Evolutionary conservation across 2,329 filamentous ascomycete species (phyloP).

Genomic region (Verruconis gallopava): DNA sequence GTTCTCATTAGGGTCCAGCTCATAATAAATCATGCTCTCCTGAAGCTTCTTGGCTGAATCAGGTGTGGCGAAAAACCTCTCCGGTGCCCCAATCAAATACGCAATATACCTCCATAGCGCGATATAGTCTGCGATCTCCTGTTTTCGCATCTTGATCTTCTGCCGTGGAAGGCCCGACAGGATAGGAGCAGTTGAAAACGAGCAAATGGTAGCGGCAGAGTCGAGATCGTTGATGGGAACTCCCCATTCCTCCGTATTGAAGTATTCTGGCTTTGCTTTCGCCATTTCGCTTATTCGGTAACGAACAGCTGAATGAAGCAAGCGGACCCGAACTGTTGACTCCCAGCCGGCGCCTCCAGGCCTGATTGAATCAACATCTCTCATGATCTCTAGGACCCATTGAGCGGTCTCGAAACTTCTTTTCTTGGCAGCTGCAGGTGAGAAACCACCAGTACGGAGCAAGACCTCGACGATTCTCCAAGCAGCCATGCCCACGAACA

Average conservation of each 20-base stretch:
- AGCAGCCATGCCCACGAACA: slow-evolving; percentile 61
- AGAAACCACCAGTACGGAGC: slow-evolving; percentile 61
- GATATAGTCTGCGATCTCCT: slow-evolving; percentile 56
- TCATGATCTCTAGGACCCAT: slow-evolving; percentile 59
- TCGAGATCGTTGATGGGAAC: slow-evolving; percentile 66
- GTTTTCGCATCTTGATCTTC: slow-evolving; percentile 49
- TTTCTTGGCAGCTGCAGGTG: slow-evolving; percentile 50
- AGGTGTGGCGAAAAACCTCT: slow-evolving; percentile 47
- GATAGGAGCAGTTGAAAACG: slow-evolving; percentile 55
- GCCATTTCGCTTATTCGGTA: slow-evolving; percentile 49
- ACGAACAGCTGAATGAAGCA: slow-evolving; percentile 56
- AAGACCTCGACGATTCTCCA: slow-evolving; percentile 61
- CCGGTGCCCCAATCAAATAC: slow-evolving; percentile 55
- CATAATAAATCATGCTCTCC: slow-evolving; percentile 53
- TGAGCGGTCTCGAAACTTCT: slow-evolving; percentile 63
- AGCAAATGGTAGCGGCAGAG: slow-evolving; percentile 55
- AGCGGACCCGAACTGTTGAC: slow-evolving; percentile 52
- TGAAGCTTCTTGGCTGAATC: slow-evolving; percentile 46
- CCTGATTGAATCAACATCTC: slow-evolving; percentile 48
- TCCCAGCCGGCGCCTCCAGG: slow-evolving; percentile 54
- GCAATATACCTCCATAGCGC: slow-evolving; percentile 66
- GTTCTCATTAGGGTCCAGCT: slow-evolving; percentile 51
- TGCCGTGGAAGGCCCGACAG: slow-evolving; percentile 59
- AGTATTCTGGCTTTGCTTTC: slow-evolving; percentile 47
- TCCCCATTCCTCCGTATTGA: slow-evolving; percentile 45